Evolutionary conservation across 352 stramenopile species (phyloP).

Genomic region (Phytopythium ostracodes): DNA sequence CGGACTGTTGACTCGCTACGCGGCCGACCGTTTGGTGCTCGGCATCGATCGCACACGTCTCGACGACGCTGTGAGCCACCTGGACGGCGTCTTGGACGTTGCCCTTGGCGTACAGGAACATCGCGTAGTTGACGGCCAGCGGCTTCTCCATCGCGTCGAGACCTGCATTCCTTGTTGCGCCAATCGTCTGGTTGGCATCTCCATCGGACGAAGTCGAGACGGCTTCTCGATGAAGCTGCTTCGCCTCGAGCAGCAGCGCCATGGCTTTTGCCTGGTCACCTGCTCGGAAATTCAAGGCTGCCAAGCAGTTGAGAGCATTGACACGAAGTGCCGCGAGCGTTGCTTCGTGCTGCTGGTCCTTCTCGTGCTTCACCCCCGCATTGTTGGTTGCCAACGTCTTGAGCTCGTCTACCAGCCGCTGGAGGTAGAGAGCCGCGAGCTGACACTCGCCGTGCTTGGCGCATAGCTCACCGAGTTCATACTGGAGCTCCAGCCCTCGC

Average conservation of each 20-base stretch:
- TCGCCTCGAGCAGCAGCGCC: slow-evolving; percentile 32
- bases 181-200: too few relatives aligned
- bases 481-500: slow-evolving; percentile 21
- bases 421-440: slow-evolving; percentile 32
- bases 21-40: neutral
- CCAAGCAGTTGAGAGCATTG: slow-evolving; percentile 38
- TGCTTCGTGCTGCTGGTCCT: slow-evolving; percentile 4
- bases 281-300: slow-evolving; percentile 25
- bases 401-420: slow-evolving; percentile 19
- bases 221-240: slow-evolving; percentile 16
- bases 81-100: slow-evolving; percentile 25
- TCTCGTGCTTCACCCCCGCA: neutral
- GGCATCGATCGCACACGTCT: neutral
- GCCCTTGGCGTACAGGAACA: slow-evolving; percentile 36
- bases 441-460: slow-evolving; percentile 23
- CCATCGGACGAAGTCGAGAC: neutral
- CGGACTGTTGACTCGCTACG: neutral
- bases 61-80: slow-evolving; percentile 20
- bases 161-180: neutral
- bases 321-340: slow-evolving; percentile 20
- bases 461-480: slow-evolving; percentile 32
- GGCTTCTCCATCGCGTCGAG: slow-evolving; percentile 16
- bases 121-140: slow-evolving; percentile 38
- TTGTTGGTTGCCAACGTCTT: neutral
- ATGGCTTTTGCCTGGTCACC: slow-evolving; percentile 31